Conservation (phyloP, 805 yeast genomes). For the Maudiozyma bulderi region DNA sequence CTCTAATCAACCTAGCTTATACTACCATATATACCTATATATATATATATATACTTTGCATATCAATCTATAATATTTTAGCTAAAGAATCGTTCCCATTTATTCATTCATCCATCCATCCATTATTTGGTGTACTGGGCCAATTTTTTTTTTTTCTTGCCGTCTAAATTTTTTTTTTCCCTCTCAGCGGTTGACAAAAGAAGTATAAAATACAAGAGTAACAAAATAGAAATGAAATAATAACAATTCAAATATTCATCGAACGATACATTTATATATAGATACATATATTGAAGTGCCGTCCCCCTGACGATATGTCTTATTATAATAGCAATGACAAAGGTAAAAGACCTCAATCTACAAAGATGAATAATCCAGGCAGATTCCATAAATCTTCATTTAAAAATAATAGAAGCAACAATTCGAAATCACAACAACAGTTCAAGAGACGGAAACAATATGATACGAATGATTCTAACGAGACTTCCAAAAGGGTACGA, state of each 20-base stretch:
- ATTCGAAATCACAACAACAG: neutral
- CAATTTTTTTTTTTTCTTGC: too few species aligned
- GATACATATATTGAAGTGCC: neutral
- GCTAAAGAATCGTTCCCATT: neutral
- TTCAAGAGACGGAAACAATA: neutral
- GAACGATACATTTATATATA: neutral
- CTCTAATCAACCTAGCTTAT: too few species aligned
- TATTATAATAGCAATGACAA: neutral
- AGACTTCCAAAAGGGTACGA: constrained; percentile 2
- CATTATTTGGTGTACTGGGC: too few species aligned
- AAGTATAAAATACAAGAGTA: too few species aligned
- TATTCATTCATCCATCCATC: too few species aligned
- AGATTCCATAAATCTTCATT: neutral
- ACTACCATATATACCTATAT: neutral
- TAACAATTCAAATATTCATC: neutral
- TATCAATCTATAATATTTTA: neutral
- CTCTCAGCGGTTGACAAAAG: too few species aligned
- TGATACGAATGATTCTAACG: neutral
- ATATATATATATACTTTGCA: neutral
- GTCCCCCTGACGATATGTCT: neutral
- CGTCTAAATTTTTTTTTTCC: too few species aligned
- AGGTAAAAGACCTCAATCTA: neutral
- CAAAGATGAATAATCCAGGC: neutral
- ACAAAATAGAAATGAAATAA: too few species aligned
- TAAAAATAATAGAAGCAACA: neutral